Base-by-base conservation (phyloP, 306 rosid genomes). In the Glycine latifolia region DNA sequence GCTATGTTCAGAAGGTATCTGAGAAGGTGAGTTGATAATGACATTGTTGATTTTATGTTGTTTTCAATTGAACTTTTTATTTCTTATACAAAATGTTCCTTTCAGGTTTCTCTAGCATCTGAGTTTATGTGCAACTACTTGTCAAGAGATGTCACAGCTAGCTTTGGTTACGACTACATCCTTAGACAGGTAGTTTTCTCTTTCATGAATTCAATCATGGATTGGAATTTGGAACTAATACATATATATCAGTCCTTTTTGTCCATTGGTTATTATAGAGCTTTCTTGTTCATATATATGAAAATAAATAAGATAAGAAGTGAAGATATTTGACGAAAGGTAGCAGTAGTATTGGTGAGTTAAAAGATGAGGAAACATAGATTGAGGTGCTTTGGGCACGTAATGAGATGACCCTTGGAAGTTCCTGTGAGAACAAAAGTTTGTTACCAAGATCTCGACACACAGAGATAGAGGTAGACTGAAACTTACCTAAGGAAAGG, bases 1-100 rank as follows among this genome's bases (percentile, higher is more conserved):
- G 98, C 88, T 95, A 95, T 83, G 99, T 95, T 83, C 99, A 95
- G 85, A 95, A 93, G 83, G 97, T 95, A 58, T 87, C 93, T 7
- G 99, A 95, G 86, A 95, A 95, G 94, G 99, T 94, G 84, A 87
- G 91, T 79, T 81, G 56, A 79, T 69, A 49, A 6, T 74, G 44
- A 59, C 26, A 33, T 16, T 2, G 44, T 54, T 33, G 15, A 71
- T 73, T 26, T 55, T 66, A 4, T 86, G 79, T 56, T 59, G 14
- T 59, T 71, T 81, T n/a, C 35, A 70, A 10, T 67, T 13, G 16
- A 31, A 55, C 35, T 37, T 60, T 44, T 55, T 12, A 5, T 58
- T 43, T 59, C 79, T 76, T 9, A 78, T n/a, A 31, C 35, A 11
- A 17, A 43, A 66, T 66, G 2, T 82, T 65, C 14, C 67, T 76